Conservation (phyloP, 2,329 filamentous ascomycete genomes). For the Diplodia mutila region DNA sequence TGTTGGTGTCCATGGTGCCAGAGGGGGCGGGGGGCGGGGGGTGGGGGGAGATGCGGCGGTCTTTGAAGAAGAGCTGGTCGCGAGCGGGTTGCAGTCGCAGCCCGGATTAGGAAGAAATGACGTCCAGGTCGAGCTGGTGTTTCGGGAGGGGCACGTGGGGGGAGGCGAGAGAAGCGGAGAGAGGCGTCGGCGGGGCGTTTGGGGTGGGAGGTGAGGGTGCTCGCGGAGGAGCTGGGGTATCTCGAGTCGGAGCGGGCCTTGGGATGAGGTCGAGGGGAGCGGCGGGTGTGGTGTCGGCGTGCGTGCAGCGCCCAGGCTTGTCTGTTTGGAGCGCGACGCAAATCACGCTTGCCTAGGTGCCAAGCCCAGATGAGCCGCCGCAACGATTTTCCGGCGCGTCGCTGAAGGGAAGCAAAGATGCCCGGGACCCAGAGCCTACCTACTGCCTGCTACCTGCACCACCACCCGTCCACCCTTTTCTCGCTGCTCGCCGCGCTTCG, state of each 20-base stretch:
- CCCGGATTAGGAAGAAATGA: slow-evolving; percentile 43
- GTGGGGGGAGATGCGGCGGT: slow-evolving; percentile 36
- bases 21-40: slow-evolving; percentile 29
- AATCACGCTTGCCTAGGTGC: slow-evolving; percentile 23
- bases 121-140: slow-evolving; percentile 36
- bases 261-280: slow-evolving; percentile 20
- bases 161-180: background rate
- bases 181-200: background rate
- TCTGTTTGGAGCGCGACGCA: slow-evolving; percentile 20
- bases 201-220: background rate
- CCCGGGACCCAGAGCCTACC: too few relatives aligned
- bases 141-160: slow-evolving; percentile 26
- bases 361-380: slow-evolving; percentile 17
- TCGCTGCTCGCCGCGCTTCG: background rate
- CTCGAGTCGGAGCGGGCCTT: slow-evolving; percentile 20
- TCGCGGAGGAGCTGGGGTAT: slow-evolving; percentile 25
- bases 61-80: slow-evolving; percentile 31
- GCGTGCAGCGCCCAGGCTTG: slow-evolving; percentile 16
- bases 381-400: slow-evolving; percentile 14
- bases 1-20: slow-evolving; percentile 88
- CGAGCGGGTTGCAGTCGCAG: slow-evolving; percentile 40
- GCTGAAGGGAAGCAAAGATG: background rate
- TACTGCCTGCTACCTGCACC: background rate
- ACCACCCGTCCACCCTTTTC: background rate
- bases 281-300: slow-evolving; percentile 20